Evolutionary conservation across 1,284 basidiomycete genomes (phyloP), one percentile per base, ranked within the genome.

Genomic region (Ganoderma meredithae): DNA sequence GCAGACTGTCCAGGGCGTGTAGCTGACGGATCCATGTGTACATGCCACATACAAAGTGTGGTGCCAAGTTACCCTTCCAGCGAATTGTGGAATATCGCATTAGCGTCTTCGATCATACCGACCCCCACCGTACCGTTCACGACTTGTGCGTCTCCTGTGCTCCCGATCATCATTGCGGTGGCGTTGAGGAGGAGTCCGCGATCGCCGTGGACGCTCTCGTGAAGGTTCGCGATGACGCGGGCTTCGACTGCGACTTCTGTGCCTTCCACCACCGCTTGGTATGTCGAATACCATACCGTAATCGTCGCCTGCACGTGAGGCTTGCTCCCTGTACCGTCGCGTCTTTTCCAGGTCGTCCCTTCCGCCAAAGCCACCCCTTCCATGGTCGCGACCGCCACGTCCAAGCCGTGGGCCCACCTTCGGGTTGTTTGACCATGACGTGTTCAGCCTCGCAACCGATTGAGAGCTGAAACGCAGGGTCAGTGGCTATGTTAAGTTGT

Each of bases 281-380:
- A 90, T 84, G 71, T 95, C 93, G 77, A 95, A 95, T 27, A 95
- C 90, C 90, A 95, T 88, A 15, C 86, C 87, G 76, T 94, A 95
- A 25, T 73, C 70, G 40, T 74, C 75, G 0, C 76, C 72, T 13
- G 77, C 71, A 19, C 80, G 80, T 4, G 79, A 78, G 22, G 76
- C 73, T 47, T 82, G 82, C 36, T 83, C 85, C 63, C 93, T 80
- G 75, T 94, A 95, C 66, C 84, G 83, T 55, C 86, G 82, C 1
- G 92, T 93, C 69, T 83, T 81, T 75, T 93, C 92, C 22, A 95
- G 81, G 74, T 94, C 91, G 22, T 90, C 87, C 27, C 91, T 83
- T 19, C 93, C 93, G 1, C 80, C 93, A 72, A 89, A 94, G 7
- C 89, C 86, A 41, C 80, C 78, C 49, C 75, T 69, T 4, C 72